These are phyloP conservation scores for Phytopythium helicoides DNA, from an alignment of 352 stramenopile species.

Conservation along the genomic window DNA sequence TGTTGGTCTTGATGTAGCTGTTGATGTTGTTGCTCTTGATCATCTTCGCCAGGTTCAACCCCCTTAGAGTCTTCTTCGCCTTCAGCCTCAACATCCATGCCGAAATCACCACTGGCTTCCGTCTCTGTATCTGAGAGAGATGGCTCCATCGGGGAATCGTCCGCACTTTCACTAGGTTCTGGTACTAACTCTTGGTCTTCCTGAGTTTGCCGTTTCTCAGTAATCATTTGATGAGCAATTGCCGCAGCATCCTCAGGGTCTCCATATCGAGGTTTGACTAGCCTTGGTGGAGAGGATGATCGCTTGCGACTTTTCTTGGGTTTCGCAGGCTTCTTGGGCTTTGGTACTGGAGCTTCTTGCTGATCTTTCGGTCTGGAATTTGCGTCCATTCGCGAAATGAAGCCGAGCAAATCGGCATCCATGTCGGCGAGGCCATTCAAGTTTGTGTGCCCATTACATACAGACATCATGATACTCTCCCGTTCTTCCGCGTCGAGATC, in stretches of 20 bases:
- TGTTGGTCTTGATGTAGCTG: no score
- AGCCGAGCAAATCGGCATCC: conserved; percentile 26
- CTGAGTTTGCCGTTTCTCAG: no score
- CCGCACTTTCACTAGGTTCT: no score
- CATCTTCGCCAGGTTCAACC: no score
- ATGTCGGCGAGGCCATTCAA: conserved; percentile 33
- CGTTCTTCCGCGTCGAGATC: conserved; percentile 22
- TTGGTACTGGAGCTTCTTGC: conserved; percentile 5
- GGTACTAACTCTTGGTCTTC: no score
- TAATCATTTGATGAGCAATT: neutral
- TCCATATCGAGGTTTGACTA: conserved; percentile 27
- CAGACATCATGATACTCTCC: conserved; percentile 15
- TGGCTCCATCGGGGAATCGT: no score
- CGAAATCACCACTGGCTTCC: no score
- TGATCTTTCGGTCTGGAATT: conserved; percentile 17
- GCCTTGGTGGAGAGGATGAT: conserved; percentile 15
- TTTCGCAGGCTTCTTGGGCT: neutral
- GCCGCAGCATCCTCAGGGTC: conserved; percentile 21
- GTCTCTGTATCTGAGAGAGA: no score
- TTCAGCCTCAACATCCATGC: no score
- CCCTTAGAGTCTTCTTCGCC: no score
- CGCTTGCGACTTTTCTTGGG: conserved; percentile 29
- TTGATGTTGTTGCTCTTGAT: no score
- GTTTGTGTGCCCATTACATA: conserved; percentile 33
- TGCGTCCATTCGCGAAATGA: conserved; percentile 35